phyloP scores from a whole-genome alignment of 495 filamentous ascomycete species.

The Talaromyces nanjingensis region DNA sequence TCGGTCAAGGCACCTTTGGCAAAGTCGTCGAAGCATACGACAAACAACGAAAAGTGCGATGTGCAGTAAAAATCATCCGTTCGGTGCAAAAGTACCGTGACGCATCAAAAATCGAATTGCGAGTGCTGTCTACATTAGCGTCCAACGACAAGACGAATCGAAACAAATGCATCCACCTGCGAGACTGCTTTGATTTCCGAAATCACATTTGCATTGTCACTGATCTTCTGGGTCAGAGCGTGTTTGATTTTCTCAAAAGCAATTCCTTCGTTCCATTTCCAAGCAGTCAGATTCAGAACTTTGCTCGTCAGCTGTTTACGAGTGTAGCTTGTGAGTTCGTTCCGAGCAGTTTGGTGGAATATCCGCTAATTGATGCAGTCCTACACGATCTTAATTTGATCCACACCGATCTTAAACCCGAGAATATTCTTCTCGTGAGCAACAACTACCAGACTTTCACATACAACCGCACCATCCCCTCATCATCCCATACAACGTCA shows the following conservation, averaged over 20 bases:
- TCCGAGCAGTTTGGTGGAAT: too few species aligned
- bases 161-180: constrained; percentile 94
- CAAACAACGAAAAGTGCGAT: constrained; percentile 61
- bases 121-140: constrained; percentile 82
- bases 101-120: constrained; percentile 90
- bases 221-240: constrained; percentile 89
- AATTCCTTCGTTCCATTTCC: constrained; percentile 95
- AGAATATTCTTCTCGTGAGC: constrained; percentile 93
- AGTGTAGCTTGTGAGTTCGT: constrained; percentile 85
- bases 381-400: constrained; percentile 97
- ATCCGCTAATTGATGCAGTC: constrained; percentile 45
- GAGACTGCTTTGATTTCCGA: constrained; percentile 95
- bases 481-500: constrained; percentile 68
- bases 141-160: constrained; percentile 86
- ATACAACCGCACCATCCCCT: constrained; percentile 91
- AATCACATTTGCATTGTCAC: constrained; percentile 99
- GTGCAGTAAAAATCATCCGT: constrained; percentile 95
- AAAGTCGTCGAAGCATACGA: constrained; percentile 95
- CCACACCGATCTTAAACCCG: constrained; percentile 95
- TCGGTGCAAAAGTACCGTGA: constrained; percentile 98
- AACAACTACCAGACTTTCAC: constrained; percentile 92
- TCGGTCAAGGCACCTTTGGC: constrained; percentile 96
- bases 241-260: constrained; percentile 96
- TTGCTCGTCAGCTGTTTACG: constrained; percentile 92
- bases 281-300: constrained; percentile 97